These are phyloP conservation scores for Colletotrichum falcatum DNA, from an alignment of 2,329 filamentous ascomycete genomes.

Conservation along the genomic window DNA sequence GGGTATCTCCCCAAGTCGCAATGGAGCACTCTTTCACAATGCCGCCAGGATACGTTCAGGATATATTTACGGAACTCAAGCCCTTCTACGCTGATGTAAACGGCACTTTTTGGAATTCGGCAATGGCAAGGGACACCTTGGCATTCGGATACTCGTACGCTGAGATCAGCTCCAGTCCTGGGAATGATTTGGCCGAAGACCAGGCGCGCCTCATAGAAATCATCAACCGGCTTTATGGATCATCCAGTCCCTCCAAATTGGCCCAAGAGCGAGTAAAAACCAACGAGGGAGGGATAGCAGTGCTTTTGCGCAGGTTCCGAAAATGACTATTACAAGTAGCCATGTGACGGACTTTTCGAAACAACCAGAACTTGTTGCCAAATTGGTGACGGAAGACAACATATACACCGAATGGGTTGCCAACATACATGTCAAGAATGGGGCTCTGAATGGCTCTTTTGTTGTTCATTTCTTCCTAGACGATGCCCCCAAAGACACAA, in stretches of 20 bases:
- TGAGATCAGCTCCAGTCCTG: conserved; percentile 60
- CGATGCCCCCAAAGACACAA: conserved; percentile 56
- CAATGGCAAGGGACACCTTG: conserved; percentile 67
- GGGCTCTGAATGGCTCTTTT: conserved; percentile 71
- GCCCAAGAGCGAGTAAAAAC: conserved; percentile 20
- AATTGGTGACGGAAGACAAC: conserved; percentile 43
- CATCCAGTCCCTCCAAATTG: conserved; percentile 46
- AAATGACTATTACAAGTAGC: conserved; percentile 17
- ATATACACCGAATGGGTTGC: conserved; percentile 74
- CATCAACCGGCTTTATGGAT: conserved; percentile 65
- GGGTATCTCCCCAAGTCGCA: conserved; percentile 68
- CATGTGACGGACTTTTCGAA: conserved; percentile 21
- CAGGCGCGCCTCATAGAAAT: conserved; percentile 58
- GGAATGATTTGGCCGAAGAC: conserved; percentile 52
- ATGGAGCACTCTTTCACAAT: conserved; percentile 72
- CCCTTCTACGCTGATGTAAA: conserved; percentile 73
- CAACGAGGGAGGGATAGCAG: background rate
- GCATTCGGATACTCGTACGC: conserved; percentile 81
- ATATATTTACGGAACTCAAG: conserved; percentile 68
- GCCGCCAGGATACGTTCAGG: conserved; percentile 63
- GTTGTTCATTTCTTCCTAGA: conserved; percentile 77
- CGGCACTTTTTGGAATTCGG: conserved; percentile 76
- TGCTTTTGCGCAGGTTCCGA: conserved; percentile 36
- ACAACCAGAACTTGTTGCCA: conserved; percentile 9
- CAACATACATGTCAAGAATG: conserved; percentile 72